Evolutionary conservation across 164 flowering plant genomes (phyloP).

Genomic region (Macadamia integrifolia): DNA sequence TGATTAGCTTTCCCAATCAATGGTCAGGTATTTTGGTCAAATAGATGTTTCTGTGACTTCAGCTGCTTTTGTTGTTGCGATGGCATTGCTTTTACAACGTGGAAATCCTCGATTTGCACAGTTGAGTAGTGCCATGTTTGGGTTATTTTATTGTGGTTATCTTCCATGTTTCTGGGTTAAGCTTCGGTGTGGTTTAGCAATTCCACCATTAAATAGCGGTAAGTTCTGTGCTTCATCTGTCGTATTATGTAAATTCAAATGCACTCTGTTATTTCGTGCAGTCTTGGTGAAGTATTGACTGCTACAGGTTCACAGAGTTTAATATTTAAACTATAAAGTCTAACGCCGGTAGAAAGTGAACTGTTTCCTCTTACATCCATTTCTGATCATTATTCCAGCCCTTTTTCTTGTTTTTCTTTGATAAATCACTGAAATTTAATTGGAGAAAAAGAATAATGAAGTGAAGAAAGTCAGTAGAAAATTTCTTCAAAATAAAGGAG

Average conservation of each 20-base stretch:
- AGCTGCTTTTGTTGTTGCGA: constrained; percentile 82
- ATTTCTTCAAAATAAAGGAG: too few relatives aligned
- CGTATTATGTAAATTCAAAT: not conserved
- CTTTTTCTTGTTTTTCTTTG: too few relatives aligned
- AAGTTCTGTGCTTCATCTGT: constrained; percentile 18
- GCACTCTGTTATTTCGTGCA: too few relatives aligned
- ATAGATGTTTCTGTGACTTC: constrained; percentile 84
- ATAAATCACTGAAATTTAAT: too few relatives aligned
- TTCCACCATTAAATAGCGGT: constrained; percentile 81
- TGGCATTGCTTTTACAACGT: constrained; percentile 81
- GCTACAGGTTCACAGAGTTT: not conserved
- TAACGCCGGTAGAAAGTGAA: not conserved
- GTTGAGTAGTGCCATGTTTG: constrained; percentile 90
- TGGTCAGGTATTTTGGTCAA: constrained; percentile 74
- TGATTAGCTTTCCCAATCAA: constrained; percentile 8
- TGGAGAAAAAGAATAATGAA: too few relatives aligned
- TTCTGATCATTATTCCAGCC: not conserved
- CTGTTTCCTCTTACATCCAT: not conserved
- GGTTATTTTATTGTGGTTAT: constrained; percentile 90
- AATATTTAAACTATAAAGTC: not conserved
- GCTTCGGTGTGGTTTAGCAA: constrained; percentile 86
- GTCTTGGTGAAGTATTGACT: not conserved
- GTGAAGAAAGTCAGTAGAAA: too few relatives aligned
- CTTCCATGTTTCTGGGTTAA: constrained; percentile 99
- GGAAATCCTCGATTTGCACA: constrained; percentile 94